Evolutionary conservation across 345 rosid genomes (phyloP).

Genomic region (Leavenworthia alabamica): DNA sequence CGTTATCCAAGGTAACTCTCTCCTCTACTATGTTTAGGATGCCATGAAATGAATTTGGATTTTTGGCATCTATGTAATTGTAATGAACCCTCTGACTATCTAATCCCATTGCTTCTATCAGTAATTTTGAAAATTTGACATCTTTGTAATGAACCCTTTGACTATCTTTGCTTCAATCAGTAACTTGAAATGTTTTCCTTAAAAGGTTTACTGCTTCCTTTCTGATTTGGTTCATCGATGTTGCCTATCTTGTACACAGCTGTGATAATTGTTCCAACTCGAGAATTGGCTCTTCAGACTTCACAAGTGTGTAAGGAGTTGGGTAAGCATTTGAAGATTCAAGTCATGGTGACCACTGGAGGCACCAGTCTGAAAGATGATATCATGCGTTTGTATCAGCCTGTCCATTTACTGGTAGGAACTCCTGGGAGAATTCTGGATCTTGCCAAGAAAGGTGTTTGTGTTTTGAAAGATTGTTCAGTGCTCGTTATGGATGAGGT

Average conservation of each 20-base stretch:
- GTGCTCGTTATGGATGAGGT: slow-evolving; percentile 97
- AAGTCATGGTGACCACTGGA: slow-evolving; percentile 93
- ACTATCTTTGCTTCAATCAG: not conserved
- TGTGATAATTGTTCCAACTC: slow-evolving; percentile 86
- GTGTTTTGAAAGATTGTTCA: slow-evolving; percentile 78
- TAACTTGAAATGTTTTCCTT: not conserved
- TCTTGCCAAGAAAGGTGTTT: slow-evolving; percentile 86
- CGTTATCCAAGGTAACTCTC: slow-evolving; percentile 62
- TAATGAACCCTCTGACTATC: not conserved
- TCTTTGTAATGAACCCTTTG: not conserved
- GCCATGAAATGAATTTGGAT: not conserved
- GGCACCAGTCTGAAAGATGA: slow-evolving; percentile 95
- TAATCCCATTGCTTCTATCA: no score
- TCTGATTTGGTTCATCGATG: not conserved
- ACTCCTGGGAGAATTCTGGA: slow-evolving; percentile 91
- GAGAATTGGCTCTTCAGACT: slow-evolving; percentile 91
- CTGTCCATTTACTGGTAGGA: slow-evolving; percentile 85
- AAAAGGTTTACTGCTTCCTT: not conserved
- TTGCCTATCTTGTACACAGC: slow-evolving; percentile 36
- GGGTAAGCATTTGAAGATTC: slow-evolving; percentile 80
- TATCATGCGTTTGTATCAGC: slow-evolving; percentile 91
- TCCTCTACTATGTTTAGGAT: not conserved
- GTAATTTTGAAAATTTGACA: not conserved
- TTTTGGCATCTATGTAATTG: not conserved
- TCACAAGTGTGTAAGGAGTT: slow-evolving; percentile 95